Base-by-base conservation (phyloP, 228 moss, liverwort and hornwort species). In the Sphagnum fallax region DNA sequence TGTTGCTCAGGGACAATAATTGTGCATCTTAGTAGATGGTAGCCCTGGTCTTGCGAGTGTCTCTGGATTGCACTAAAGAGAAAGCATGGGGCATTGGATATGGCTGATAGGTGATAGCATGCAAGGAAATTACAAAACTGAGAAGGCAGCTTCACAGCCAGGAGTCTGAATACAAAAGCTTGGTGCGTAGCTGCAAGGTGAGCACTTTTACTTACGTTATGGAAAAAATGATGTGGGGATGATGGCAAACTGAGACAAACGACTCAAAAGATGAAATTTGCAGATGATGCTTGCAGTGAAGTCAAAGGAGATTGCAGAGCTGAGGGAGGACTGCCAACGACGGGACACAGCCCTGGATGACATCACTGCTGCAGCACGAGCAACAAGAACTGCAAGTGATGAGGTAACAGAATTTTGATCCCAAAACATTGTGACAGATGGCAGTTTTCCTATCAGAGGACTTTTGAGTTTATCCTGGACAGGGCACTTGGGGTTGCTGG, bases 171-270 rank as follows among this genome's bases (percentile, higher is more conserved):
- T 90, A 90, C 72, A 88, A 92, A 66, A 89, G 91, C 75, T 73
- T 94, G 78, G 75, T 90, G 73, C 84, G 80, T 52, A 94, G 89
- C 70, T 87, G 93, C 16, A 97, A 93, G 93, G 97, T 93, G 32
- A 32, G 32, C 32, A 32, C 32, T 32, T 32, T 32, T 32, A 32
- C 2, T 2, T 32, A 32, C 32, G 2, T 32, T 1, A 32, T 32
- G 32, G 32, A 3, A 32, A 32, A 32, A 32, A 32, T 32, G 32
- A 32, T 32, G 32, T 32, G 1, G 2, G 32, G 32, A 32, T 32
- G 55, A 1, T 55, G 55, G 55, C 55, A 55, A 55, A 55, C 55
- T 55, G 12, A 55, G 12, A 3, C 55, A 55, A 12, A 8, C 1
- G 8, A 55, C 32, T 32, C 32, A 32, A 32, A 32, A 32, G 32